These are phyloP conservation scores for Pseudozyma hubeiensis DNA, from an alignment of 1,284 basidiomycete species.

Conservation along the genomic window DNA sequence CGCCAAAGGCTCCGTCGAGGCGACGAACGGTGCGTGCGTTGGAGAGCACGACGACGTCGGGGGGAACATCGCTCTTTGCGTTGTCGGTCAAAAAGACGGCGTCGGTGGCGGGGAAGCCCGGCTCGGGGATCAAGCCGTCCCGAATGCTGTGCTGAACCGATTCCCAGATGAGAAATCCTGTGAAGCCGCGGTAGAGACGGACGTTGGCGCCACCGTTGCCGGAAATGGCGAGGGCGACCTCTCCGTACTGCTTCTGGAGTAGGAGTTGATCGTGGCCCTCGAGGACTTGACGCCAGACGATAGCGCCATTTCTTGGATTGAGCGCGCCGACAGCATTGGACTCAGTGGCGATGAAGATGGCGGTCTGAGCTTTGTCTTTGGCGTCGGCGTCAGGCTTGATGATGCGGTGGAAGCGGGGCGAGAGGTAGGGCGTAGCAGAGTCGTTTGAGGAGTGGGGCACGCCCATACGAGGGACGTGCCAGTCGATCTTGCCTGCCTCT, in stretches of 20 bases:
- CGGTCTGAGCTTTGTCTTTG: slow-evolving; percentile 70
- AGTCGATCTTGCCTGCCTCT: slow-evolving; percentile 53
- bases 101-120: slow-evolving; percentile 45
- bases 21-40: slow-evolving; percentile 50
- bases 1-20: slow-evolving; percentile 29
- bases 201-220: slow-evolving; percentile 79
- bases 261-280: slow-evolving; percentile 78
- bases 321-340: slow-evolving; percentile 84
- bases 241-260: slow-evolving; percentile 76
- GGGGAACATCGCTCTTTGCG: slow-evolving; percentile 10
- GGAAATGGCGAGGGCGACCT: slow-evolving; percentile 75
- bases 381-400: slow-evolving; percentile 56
- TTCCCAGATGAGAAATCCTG: slow-evolving; percentile 80
- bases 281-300: slow-evolving; percentile 85
- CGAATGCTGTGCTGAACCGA: slow-evolving; percentile 59
- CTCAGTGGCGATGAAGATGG: slow-evolving; percentile 78
- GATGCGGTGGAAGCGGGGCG: slow-evolving; percentile 68
- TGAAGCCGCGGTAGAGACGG: slow-evolving; percentile 77
- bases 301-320: slow-evolving; percentile 77
- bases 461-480: slow-evolving; percentile 54
- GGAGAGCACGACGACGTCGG: slow-evolving; percentile 51
- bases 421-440: slow-evolving; percentile 42
- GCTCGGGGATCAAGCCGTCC: slow-evolving; percentile 42
- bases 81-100: slow-evolving; percentile 50
- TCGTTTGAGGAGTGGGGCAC: slow-evolving; percentile 44